Base-by-base conservation (phyloP, 371 early-diverging fungal genomes). In the Neoconidiobolus thromboides region DNA sequence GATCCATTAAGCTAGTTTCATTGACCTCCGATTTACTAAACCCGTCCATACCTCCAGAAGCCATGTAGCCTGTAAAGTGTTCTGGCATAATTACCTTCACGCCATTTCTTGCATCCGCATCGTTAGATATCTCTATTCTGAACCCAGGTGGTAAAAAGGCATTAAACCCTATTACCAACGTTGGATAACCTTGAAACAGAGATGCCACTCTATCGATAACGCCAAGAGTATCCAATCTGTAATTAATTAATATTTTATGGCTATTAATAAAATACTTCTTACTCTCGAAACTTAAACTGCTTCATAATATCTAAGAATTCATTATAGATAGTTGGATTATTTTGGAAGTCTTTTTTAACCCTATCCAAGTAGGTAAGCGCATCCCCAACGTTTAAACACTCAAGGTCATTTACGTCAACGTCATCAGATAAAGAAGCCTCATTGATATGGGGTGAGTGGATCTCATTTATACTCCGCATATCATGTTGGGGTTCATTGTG, bases 271-370 rank as follows among this genome's bases (percentile, higher is more conserved):
- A 37, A 49, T 9, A 3, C n/a, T 5, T 47, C 14, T 74, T 76
- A 87, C 87, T 82, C 81, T 65, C 96, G 91, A 63, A 92, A 86
- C 72, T 99, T 99, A 68, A 97, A 99, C 66, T 99, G 99, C 74
- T 95, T 96, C 99, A 99, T 99, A 41, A 97, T 96, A 67, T 98
- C 97, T 65, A 99, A 63, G 70, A 99, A 99, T 63, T 83, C 79
- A 66, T 93, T 96, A 76, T 99, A 99, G 1, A 96, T 91, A 55
- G 90, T 93, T 7, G 96, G 91, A 48, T 89, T 81, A 63, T 92
- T 85, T 26, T 80, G 71, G 69, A 97, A 99, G 64, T 93, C 88
- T 44, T 83, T 77, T 69, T 94, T 96, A 36, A 99, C 99, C 68
- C 87, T 81, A 65, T 99, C 98, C 59, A 99, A 77, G 71, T 99